Evolutionary conservation across 352 stramenopile genomes (phyloP).

Genomic region (Globisporangium orthogonon): DNA sequence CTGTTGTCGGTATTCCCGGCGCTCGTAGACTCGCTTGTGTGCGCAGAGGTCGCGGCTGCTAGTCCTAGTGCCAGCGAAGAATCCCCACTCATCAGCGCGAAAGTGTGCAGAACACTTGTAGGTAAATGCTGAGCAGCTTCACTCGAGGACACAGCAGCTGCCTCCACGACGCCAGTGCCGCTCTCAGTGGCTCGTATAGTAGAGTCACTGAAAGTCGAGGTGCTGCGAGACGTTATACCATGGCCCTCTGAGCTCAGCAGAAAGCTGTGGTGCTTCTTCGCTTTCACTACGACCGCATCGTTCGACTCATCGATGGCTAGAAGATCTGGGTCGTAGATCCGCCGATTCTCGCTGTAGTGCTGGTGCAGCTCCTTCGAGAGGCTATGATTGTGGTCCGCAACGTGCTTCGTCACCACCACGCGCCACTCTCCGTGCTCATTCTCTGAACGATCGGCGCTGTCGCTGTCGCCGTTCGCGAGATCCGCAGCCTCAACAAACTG

Average conservation of each 20-base stretch:
- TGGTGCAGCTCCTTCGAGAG: slow-evolving; percentile 66
- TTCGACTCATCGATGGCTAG: slow-evolving; percentile 49
- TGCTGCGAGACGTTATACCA: too few species aligned
- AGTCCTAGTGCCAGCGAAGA: background rate
- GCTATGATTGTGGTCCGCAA: slow-evolving; percentile 78
- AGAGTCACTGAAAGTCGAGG: background rate
- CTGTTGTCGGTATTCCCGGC: background rate
- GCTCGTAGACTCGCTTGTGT: background rate
- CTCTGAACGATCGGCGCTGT: background rate
- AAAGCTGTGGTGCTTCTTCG: slow-evolving; percentile 11
- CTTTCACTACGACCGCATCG: slow-evolving; percentile 20
- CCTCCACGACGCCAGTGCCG: background rate
- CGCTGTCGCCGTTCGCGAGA: background rate
- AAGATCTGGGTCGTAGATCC: slow-evolving; percentile 70
- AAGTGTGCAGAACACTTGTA: slow-evolving; percentile 1
- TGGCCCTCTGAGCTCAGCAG: slow-evolving; percentile 1
- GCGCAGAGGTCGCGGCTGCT: background rate
- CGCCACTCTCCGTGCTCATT: slow-evolving; percentile 30
- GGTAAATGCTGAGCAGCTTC: background rate
- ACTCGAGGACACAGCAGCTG: background rate
- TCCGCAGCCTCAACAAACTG: slow-evolving; percentile 31
- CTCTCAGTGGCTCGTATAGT: background rate
- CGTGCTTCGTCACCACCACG: slow-evolving; percentile 70
- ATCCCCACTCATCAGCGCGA: background rate
- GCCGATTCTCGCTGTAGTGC: slow-evolving; percentile 72